A percentile compares a stretch with the other conserved stretches of the same genome.
phyloP scores from a whole-genome alignment of 1,139 yeast species.

The Yamadazyma songkhlaensis region DNA sequence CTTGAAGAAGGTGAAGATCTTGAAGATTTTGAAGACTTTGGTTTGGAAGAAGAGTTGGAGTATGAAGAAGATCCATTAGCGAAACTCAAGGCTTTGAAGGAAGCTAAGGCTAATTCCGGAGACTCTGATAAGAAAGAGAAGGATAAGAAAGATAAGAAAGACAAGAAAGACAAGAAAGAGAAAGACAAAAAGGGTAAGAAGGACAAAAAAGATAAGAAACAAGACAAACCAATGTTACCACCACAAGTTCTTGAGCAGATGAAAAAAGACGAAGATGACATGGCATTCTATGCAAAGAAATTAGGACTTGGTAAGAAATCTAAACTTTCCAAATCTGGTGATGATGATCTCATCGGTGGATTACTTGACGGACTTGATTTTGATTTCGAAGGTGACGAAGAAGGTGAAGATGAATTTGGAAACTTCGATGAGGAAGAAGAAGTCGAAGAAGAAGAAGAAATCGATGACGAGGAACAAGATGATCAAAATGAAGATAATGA shows the following conservation, averaged over 20 bases:
- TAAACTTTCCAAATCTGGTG: conserved; percentile 47
- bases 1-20: conserved; percentile 8
- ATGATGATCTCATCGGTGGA: conserved; percentile 71
- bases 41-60: conserved; percentile 10
- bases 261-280: conserved; percentile 71
- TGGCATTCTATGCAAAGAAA: conserved; percentile 78
- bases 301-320: conserved; percentile 57
- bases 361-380: conserved; percentile 76
- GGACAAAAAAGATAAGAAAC: conserved; percentile 4
- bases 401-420: conserved; percentile 10
- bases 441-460: conserved; percentile 8
- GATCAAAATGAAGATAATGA: conserved; percentile 62
- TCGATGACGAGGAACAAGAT: conserved; percentile 57
- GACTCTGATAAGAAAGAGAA: conserved; percentile 10
- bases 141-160: conserved; percentile 1
- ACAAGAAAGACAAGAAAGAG: conserved; percentile 11
- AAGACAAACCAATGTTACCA: conserved; percentile 15
- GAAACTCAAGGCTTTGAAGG: conserved; percentile 42
- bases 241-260: conserved; percentile 44
- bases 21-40: conserved; percentile 9
- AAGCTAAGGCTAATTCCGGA: conserved; percentile 9
- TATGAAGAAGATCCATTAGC: conserved; percentile 37
- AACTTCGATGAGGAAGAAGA: conserved; percentile 8
- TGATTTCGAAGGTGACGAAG: conserved; percentile 30
- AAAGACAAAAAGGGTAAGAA: conserved; percentile 5